Evolutionary conservation across 768 basidiomycete species (phyloP).

Genomic region (Coprinopsis strossmayeri): DNA sequence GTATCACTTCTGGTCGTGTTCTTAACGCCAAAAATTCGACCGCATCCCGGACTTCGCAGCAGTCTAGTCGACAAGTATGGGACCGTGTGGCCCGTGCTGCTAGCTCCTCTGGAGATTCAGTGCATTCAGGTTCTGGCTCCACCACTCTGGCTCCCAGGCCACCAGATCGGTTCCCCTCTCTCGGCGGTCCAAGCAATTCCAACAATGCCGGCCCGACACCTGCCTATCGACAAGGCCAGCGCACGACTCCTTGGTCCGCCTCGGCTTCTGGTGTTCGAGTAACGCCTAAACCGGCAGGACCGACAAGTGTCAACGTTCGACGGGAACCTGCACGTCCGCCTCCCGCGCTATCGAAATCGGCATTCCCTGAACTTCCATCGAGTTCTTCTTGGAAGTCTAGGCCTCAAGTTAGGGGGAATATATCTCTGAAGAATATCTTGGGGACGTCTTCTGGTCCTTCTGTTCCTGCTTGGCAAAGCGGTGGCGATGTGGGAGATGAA

Average conservation of each 20-base stretch:
- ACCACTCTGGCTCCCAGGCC: slow-evolving; percentile 17
- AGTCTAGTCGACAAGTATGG: slow-evolving; percentile 66
- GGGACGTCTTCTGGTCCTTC: slow-evolving; percentile 36
- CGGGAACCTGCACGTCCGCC: slow-evolving; percentile 19
- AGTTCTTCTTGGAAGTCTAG: slow-evolving; percentile 30
- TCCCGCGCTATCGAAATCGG: slow-evolving; percentile 43
- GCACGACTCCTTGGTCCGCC: slow-evolving; percentile 60
- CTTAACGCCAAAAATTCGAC: slow-evolving; percentile 80
- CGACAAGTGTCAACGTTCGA: slow-evolving; percentile 2
- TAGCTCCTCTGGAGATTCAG: slow-evolving; percentile 33
- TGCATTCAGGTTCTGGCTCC: too few relatives aligned
- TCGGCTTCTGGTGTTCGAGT: slow-evolving; percentile 22
- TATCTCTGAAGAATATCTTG: slow-evolving; percentile 61
- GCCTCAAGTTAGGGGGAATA: slow-evolving; percentile 53
- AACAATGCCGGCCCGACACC: slow-evolving; percentile 16
- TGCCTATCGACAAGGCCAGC: slow-evolving; percentile 36
- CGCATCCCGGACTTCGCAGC: slow-evolving; percentile 45
- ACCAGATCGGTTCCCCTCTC: slow-evolving; percentile 29
- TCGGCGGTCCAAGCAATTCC: slow-evolving; percentile 18
- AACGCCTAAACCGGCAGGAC: slow-evolving; percentile 9
- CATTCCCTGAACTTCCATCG: slow-evolving; percentile 69
- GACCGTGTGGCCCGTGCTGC: slow-evolving; percentile 87
- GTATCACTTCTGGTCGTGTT: slow-evolving; percentile 75
- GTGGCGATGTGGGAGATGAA: neutral
- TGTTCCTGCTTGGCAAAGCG: slow-evolving; percentile 41